phyloP scores from a whole-genome alignment of 2,329 filamentous ascomycete genomes.

The Tolypocladium cylindrosporum region DNA sequence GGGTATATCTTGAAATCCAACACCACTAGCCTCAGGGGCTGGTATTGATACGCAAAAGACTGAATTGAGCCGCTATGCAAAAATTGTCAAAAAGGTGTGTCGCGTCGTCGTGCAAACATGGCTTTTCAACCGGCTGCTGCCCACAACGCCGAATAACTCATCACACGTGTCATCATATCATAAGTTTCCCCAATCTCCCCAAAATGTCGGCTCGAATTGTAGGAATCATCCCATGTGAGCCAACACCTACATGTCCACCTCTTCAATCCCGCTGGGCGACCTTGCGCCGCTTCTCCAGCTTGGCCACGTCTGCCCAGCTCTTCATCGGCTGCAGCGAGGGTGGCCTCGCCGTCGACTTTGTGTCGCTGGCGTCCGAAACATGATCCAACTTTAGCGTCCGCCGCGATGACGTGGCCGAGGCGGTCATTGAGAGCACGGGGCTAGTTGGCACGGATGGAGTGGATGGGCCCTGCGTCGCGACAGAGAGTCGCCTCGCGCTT shows the following conservation, averaged over 20 bases:
- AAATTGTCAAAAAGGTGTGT: not conserved
- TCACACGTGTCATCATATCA: not conserved
- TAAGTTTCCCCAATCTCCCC: not conserved
- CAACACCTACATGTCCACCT: not conserved
- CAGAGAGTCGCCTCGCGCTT: not conserved
- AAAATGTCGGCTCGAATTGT: not conserved
- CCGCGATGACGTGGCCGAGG: conserved; percentile 23
- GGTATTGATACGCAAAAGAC: not conserved
- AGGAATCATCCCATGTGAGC: not conserved
- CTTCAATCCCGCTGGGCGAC: not conserved
- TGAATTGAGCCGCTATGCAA: not conserved
- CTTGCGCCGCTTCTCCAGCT: conserved; percentile 9
- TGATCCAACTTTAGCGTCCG: conserved; percentile 8
- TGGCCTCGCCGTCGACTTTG: conserved; percentile 9
- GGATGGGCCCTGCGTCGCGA: not conserved
- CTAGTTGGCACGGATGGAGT: conserved; percentile 10
- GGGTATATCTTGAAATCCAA: not conserved
- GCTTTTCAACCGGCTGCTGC: not conserved
- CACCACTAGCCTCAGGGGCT: not conserved
- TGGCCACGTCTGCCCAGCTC: conserved; percentile 32
- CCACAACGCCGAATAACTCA: not conserved
- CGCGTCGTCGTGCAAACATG: not conserved
- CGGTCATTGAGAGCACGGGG: conserved; percentile 14
- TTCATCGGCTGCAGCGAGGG: conserved; percentile 23
- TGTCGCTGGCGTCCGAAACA: conserved; percentile 5